phyloP scores from a whole-genome alignment of 192 early-diverging fungal species.

The Phlyctochytrium planicorne region DNA sequence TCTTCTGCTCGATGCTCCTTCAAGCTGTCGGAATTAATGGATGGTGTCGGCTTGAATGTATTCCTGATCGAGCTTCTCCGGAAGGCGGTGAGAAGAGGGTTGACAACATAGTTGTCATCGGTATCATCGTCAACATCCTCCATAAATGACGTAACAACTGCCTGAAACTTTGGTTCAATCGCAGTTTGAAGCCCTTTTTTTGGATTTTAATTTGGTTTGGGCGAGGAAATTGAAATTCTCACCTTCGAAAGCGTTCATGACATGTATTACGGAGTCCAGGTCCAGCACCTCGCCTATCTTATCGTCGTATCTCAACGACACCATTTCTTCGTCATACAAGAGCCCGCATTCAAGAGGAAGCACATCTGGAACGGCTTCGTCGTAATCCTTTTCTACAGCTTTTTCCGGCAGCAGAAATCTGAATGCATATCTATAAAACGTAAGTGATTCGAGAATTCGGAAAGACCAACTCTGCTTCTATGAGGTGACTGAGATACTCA shows the following conservation, averaged over 20 bases:
- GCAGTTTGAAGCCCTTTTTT: constrained; percentile 12
- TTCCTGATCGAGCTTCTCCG: neutral
- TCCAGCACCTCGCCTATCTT: constrained; percentile 31
- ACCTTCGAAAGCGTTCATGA: constrained; percentile 34
- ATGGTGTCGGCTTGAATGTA: neutral
- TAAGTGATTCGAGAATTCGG: constrained; percentile 27
- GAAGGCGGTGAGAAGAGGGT: neutral
- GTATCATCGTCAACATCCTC: neutral
- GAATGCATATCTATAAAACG: constrained; percentile 27
- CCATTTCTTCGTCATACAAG: constrained; percentile 29
- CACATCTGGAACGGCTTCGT: neutral
- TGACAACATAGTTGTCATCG: neutral
- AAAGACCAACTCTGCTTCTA: constrained; percentile 71
- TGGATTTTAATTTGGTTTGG: neutral
- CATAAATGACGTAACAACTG: constrained; percentile 1
- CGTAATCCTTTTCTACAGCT: neutral
- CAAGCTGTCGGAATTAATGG: neutral
- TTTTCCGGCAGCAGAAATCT: constrained; percentile 7
- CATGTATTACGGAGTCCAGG: constrained; percentile 25
- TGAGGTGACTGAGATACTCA: constrained; percentile 63
- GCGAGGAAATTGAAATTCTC: constrained; percentile 3
- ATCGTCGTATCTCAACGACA: constrained; percentile 31
- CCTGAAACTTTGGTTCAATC: neutral
- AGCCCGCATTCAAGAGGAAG: constrained; percentile 27
- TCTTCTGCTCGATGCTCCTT: too few relatives aligned